Evolutionary conservation across 495 filamentous ascomycete species (phyloP), one percentile per base, ranked within the genome.

Genomic region (Hyaloscypha hepaticicola): DNA sequence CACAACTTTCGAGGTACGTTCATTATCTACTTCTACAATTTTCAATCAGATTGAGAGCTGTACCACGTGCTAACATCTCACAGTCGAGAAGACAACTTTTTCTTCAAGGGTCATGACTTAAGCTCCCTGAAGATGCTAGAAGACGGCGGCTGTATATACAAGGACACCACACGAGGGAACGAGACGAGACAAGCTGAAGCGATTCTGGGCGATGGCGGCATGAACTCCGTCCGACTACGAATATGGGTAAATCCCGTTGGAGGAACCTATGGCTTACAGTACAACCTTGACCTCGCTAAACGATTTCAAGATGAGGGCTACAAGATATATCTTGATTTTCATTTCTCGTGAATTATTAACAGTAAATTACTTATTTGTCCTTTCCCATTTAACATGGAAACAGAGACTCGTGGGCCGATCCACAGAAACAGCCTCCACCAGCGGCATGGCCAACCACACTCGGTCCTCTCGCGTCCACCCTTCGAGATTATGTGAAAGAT

Each of bases 31-130:
- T 5, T 1, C 8, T 21, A 21, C 26, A 16, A 4, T 41, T 45
- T 19, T 4, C 19, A 4, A 3, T 19, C 38, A 45, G 38, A 16
- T 16, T 45, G 38, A 45, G 31, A 7, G 31, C 14, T 45, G n/a
- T n/a, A n/a, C n/a, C n/a, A n/a, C n/a, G n/a, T 45, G 16, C 9
- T 45, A 19, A 45, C 19, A 45, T 45, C 38, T 9, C 14, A 45
- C 12, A 45, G 38, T 16, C 9, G 38, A 19, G 38, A 45, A 16
- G 6, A 16, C 6, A 21, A 28, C 1, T 70, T 69, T 57, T 79
- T 77, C 68, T 77, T 72, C 68, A 75, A 77, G 63, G 76, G 77
- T 22, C 71, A 76, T 67, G 77, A 79, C 60, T 62, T 79, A n/a
- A 74, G 72, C 12, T 76, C 71, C 3, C 61, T 78, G 2, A 68